Percentiles rank a stretch among this genome's conserved stretches.
phyloP scores from a whole-genome alignment of 208 protist species.

The Leishmania tarentolae region DNA sequence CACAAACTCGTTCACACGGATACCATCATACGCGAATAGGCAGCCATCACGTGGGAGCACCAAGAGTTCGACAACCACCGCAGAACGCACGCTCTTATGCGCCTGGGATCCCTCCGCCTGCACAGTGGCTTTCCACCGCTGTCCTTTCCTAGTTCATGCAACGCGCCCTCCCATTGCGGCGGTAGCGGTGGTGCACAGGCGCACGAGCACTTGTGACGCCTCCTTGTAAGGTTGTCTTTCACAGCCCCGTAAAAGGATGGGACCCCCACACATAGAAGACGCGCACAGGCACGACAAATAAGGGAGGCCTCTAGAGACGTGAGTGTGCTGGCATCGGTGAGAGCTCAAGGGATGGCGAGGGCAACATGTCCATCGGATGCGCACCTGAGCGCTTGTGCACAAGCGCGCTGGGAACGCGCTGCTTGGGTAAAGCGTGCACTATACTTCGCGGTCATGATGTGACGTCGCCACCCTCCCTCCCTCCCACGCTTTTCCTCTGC shows the following conservation, averaged over 20 bases:
- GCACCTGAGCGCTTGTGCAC: not conserved
- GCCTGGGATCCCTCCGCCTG: not conserved
- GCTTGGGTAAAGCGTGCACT: not conserved
- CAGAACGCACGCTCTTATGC: not conserved
- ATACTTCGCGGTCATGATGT: too few species aligned
- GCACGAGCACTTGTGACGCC: not conserved
- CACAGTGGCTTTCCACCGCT: not conserved
- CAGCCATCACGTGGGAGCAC: not conserved
- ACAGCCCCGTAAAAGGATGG: not conserved
- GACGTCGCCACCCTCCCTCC: not conserved
- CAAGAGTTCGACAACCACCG: not conserved
- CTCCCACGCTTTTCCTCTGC: not conserved
- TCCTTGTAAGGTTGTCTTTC: not conserved
- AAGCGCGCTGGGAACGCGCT: too few species aligned
- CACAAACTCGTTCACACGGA: not conserved
- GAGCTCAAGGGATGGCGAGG: not conserved
- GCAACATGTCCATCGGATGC: not conserved
- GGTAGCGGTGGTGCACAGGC: not conserved
- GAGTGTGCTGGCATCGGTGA: not conserved
- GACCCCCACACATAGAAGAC: not conserved
- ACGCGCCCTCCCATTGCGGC: not conserved
- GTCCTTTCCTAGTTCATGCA: not conserved
- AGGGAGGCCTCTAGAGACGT: slow-evolving; percentile 1
- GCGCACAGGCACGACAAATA: not conserved
- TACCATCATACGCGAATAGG: not conserved